Base-by-base conservation (phyloP, 2,329 filamentous ascomycete species). In the Microcyclosporella mali region DNA sequence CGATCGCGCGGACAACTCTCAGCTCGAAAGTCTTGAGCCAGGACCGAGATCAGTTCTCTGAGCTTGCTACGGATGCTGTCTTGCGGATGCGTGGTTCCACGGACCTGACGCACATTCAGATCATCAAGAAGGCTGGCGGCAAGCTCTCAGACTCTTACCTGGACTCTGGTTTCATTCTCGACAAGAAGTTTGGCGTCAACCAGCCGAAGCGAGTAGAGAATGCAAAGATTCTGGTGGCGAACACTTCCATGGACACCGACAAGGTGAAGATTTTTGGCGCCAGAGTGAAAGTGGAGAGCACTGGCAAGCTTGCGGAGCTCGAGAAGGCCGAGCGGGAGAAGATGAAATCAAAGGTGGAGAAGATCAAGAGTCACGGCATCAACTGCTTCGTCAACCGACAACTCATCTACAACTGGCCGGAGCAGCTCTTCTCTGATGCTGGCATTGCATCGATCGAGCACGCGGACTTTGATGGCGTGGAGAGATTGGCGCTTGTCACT, bases 371-470 rank as follows among this genome's bases (percentile, higher is more conserved):
- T 35, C 92, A 98, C 63, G 92, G 92, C 46, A 95, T 98, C 72
- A 98, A 98, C 78, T 97, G 92, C 76, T 98, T 98, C 69, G 95
- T 98, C 69, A 98, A 98, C 78, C 78, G 92, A 57, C 92, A 98
- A 68, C 81, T 98, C 52, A 98, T 98, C 71, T 98, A 98, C 78
- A 98, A 98, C 77, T 98, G 92, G 92, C 92, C 92, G 4, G 92
- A 98, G 70, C 92, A 98, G 71, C 83, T 98, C 35, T 98, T 98
- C 63, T 88, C 90, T 28, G 92, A 98, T 66, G 90, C 89, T 6
- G 92, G 92, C 50, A 97, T 98, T 69, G 86, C 94, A 75, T 95
- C 88, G 19, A 98, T 98, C 57, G 92, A 98, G 73, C 92, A 98
- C 66, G 92, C 92, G 54, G 92, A 98, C 70, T 98, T 98, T 62